Evolutionary conservation across 805 yeast species (phyloP).

Genomic region (Suhomyces vadensis): DNA sequence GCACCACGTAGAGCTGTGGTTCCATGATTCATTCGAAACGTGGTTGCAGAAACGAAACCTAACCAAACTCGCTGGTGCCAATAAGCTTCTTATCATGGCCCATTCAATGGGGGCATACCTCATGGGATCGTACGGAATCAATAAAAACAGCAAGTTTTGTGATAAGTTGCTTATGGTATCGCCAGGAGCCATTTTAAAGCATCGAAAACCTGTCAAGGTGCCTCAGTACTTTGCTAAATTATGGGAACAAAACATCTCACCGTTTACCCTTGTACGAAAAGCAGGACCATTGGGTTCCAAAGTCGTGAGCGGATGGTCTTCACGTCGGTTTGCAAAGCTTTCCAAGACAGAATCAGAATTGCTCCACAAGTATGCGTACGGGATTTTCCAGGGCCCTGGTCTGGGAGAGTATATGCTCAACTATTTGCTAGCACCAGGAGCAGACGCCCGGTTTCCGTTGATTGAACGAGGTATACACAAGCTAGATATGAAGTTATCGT

Average conservation of each 20-base stretch:
- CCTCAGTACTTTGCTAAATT: slow-evolving; percentile 78
- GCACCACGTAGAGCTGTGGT: slow-evolving; percentile 57
- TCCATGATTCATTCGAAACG: slow-evolving; percentile 59
- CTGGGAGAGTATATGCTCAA: slow-evolving; percentile 92
- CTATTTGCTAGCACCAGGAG: slow-evolving; percentile 86
- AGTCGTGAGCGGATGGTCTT: slow-evolving; percentile 87
- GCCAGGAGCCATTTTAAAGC: slow-evolving; percentile 81
- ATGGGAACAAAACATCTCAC: slow-evolving; percentile 88
- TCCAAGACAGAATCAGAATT: slow-evolving; percentile 44
- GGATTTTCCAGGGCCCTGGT: slow-evolving; percentile 82
- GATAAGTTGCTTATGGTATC: slow-evolving; percentile 74
- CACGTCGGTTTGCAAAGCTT: slow-evolving; percentile 71
- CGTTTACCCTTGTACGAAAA: slow-evolving; percentile 75
- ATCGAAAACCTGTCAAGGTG: slow-evolving; percentile 43
- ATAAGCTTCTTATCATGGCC: slow-evolving; percentile 63
- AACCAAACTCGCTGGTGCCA: slow-evolving; percentile 17
- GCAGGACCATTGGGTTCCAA: slow-evolving; percentile 83
- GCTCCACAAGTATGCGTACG: slow-evolving; percentile 78
- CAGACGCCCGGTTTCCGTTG: slow-evolving; percentile 79
- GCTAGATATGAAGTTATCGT: slow-evolving; percentile 60
- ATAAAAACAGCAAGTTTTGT: slow-evolving; percentile 57
- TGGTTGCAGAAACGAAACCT: slow-evolving; percentile 61
- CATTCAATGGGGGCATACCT: slow-evolving; percentile 95
- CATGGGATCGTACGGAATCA: slow-evolving; percentile 64
- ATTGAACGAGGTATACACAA: slow-evolving; percentile 48